Percentiles rank a stretch among this genome's conserved stretches.
phyloP scores from a whole-genome alignment of 169 alveolate species.

The Blepharisma undulans region DNA sequence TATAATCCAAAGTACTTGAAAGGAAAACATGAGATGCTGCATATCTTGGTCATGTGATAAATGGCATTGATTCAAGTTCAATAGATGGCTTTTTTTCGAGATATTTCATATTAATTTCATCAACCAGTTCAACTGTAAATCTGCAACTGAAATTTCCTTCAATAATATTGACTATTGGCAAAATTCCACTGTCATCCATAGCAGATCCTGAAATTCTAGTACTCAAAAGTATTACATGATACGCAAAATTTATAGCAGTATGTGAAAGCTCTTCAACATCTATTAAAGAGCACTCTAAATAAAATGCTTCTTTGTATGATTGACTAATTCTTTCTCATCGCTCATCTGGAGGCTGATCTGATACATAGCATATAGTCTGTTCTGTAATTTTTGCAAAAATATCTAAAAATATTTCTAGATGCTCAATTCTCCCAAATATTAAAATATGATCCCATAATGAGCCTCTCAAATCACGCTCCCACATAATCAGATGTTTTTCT shows the following conservation, averaged over 20 bases:
- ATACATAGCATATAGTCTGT: slow-evolving; percentile 51
- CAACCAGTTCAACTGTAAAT: slow-evolving; percentile 47
- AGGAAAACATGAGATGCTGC: slow-evolving; percentile 55
- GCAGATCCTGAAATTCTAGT: neutral
- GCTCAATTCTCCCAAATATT: slow-evolving; percentile 55
- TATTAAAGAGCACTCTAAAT: slow-evolving; percentile 52
- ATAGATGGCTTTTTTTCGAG: slow-evolving; percentile 23
- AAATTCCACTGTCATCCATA: slow-evolving; percentile 57
- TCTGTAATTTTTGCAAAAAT: slow-evolving; percentile 48
- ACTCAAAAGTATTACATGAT: slow-evolving; percentile 50
- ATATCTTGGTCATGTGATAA: slow-evolving; percentile 44
- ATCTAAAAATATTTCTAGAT: slow-evolving; percentile 51
- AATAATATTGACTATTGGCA: slow-evolving; percentile 49
- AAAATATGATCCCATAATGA: slow-evolving; percentile 55
- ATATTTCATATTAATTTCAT: slow-evolving; percentile 59
- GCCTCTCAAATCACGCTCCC: slow-evolving; percentile 49
- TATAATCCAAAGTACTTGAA: slow-evolving; percentile 56
- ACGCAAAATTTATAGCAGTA: slow-evolving; percentile 58
- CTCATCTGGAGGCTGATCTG: slow-evolving; percentile 51
- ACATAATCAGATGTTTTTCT: slow-evolving; percentile 40
- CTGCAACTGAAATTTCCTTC: slow-evolving; percentile 54
- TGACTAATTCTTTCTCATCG: slow-evolving; percentile 48
- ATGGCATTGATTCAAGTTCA: slow-evolving; percentile 26
- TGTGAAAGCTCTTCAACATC: slow-evolving; percentile 54
- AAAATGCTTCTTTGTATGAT: slow-evolving; percentile 40